Conservation (phyloP, 2,329 filamentous ascomycete species). For the Arthrobotrys iridis region DNA sequence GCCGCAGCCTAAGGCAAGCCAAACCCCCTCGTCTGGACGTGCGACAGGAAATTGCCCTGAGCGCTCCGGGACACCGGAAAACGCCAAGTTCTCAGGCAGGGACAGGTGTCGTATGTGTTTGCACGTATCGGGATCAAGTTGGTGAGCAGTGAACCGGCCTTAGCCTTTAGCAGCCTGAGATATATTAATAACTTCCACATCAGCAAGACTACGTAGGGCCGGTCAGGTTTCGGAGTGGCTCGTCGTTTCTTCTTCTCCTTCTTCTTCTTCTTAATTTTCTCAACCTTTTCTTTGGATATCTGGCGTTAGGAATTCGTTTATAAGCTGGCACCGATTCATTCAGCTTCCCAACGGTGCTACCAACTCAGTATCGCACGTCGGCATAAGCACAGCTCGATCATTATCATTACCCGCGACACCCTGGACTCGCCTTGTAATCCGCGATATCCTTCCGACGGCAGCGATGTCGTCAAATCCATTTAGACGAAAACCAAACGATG, state of each 20-base stretch:
- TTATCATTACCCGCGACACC: slow-evolving; percentile 3
- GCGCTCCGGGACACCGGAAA: background rate
- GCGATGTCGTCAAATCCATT: slow-evolving; percentile 54
- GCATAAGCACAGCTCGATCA: slow-evolving; percentile 3
- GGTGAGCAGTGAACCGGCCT: slow-evolving; percentile 29
- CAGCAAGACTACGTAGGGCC: slow-evolving; percentile 37
- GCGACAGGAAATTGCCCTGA: slow-evolving; percentile 18
- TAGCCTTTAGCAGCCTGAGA: slow-evolving; percentile 25
- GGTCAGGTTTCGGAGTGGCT: slow-evolving; percentile 23
- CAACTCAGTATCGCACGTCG: background rate
- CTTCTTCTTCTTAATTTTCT: background rate
- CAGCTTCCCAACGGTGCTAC: background rate
- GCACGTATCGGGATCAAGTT: slow-evolving; percentile 23
- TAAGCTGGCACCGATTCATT: slow-evolving; percentile 8
- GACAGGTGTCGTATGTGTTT: slow-evolving; percentile 44
- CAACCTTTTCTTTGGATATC: slow-evolving; percentile 3
- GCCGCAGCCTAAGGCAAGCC: slow-evolving; percentile 18
- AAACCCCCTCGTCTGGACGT: slow-evolving; percentile 21
- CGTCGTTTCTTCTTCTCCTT: background rate
- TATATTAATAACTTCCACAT: slow-evolving; percentile 52
- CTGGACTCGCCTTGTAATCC: background rate
- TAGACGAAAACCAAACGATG: slow-evolving; percentile 46
- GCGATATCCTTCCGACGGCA: slow-evolving; percentile 25
- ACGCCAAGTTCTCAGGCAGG: slow-evolving; percentile 34
- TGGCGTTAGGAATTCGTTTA: slow-evolving; percentile 2